Evolutionary conservation across 257 asterid species (phyloP).

Genomic region (Solanum paucissectum): DNA sequence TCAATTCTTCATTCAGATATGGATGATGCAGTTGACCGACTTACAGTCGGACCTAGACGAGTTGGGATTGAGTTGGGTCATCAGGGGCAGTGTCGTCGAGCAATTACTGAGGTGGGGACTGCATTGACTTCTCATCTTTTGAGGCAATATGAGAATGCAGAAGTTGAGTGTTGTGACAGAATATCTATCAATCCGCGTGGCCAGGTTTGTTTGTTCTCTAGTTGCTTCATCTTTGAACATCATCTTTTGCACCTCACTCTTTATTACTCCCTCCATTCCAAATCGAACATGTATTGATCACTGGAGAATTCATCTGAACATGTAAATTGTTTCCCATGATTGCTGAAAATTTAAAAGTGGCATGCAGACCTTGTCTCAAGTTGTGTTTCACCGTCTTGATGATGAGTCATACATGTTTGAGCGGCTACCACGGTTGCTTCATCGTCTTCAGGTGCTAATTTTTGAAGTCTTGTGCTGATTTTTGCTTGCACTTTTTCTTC

Average conservation of each 20-base stretch:
- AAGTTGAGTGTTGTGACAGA: slow-evolving; percentile 80
- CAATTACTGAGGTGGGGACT: slow-evolving; percentile 75
- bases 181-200: slow-evolving; percentile 94
- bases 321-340: background rate
- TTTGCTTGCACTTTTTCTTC: background rate
- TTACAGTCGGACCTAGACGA: slow-evolving; percentile 91
- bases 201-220: slow-evolving; percentile 36
- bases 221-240: background rate
- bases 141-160: slow-evolving; percentile 69
- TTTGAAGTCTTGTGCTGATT: background rate
- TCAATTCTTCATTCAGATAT: slow-evolving; percentile 71
- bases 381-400: slow-evolving; percentile 80
- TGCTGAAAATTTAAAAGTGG: background rate
- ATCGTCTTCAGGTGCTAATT: slow-evolving; percentile 89
- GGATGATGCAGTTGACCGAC: slow-evolving; percentile 96
- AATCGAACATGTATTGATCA: background rate
- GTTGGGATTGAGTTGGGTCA: slow-evolving; percentile 69
- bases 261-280: background rate
- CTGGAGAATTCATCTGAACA: background rate
- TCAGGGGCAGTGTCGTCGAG: slow-evolving; percentile 93
- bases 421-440: slow-evolving; percentile 83
- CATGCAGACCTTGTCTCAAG: slow-evolving; percentile 82
- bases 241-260: background rate
- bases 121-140: slow-evolving; percentile 86
- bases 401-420: slow-evolving; percentile 78